Conservation (phyloP, 75 land plant species). For the Cupressus sempervirens region DNA sequence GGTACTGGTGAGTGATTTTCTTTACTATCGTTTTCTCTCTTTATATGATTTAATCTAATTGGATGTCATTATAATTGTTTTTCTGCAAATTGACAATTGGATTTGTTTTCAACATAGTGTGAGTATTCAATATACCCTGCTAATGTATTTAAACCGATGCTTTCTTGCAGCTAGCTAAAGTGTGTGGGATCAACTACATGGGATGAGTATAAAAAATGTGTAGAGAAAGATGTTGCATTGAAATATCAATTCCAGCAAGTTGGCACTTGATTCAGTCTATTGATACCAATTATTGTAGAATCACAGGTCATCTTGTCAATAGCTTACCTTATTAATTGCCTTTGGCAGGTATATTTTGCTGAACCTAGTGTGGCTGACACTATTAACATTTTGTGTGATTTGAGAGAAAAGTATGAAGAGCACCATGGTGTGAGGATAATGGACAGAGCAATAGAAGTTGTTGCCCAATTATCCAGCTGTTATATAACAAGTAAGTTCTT, state of each 20-base stretch:
- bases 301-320: background rate
- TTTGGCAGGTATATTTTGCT: constrained; percentile 76
- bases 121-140: no score
- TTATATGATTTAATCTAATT: background rate
- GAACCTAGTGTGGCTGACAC: constrained; percentile 54
- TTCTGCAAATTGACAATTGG: no score
- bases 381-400: constrained; percentile 79
- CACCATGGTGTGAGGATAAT: constrained; percentile 95
- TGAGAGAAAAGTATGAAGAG: constrained; percentile 92
- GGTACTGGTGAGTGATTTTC: constrained; percentile 62
- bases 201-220: no score
- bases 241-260: no score
- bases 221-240: no score
- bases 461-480: constrained; percentile 82
- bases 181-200: no score
- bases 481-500: constrained; percentile 75
- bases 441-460: constrained; percentile 82
- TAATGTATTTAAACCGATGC: no score
- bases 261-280: no score
- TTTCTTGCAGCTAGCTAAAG: no score
- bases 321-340: background rate
- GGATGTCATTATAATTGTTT: background rate
- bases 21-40: background rate
- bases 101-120: no score
- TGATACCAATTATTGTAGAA: no score